Conservation (phyloP, 352 stramenopile genomes). For the Globisporangium spinosum region DNA sequence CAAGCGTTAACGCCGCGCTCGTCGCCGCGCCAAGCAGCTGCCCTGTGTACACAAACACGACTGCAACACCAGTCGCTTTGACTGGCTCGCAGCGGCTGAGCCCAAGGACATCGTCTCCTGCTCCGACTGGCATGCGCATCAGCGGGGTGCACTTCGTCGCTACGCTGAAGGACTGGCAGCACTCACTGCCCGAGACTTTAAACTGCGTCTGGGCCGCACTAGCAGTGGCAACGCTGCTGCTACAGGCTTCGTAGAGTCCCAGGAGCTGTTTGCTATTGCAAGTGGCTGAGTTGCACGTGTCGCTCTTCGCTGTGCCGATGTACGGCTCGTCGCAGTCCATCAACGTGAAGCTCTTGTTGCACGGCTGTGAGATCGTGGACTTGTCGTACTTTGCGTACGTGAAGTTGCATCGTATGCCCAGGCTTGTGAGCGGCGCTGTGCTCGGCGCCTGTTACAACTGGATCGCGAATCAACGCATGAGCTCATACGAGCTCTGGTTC, state of each 20-base stretch:
- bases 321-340: constrained; percentile 26
- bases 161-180: constrained; percentile 14
- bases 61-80: neutral
- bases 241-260: constrained; percentile 6
- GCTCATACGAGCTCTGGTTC: neutral
- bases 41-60: neutral
- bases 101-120: neutral
- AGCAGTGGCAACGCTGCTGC: constrained; percentile 3
- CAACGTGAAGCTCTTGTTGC: constrained; percentile 21
- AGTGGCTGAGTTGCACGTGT: neutral
- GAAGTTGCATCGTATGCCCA: constrained; percentile 21
- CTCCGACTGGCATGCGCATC: neutral
- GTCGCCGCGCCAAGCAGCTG: neutral
- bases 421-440: constrained; percentile 10
- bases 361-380: constrained; percentile 11
- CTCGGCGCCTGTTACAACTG: constrained; percentile 14
- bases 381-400: constrained; percentile 18
- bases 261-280: neutral
- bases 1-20: neutral
- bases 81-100: constrained; percentile 13
- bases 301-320: constrained; percentile 9
- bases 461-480: constrained; percentile 12
- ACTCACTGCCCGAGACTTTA: neutral
- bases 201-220: constrained; percentile 8
- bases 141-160: constrained; percentile 1